Base-by-base conservation (phyloP, 352 stramenopile genomes). In the Halophytophthora polymorphica region DNA sequence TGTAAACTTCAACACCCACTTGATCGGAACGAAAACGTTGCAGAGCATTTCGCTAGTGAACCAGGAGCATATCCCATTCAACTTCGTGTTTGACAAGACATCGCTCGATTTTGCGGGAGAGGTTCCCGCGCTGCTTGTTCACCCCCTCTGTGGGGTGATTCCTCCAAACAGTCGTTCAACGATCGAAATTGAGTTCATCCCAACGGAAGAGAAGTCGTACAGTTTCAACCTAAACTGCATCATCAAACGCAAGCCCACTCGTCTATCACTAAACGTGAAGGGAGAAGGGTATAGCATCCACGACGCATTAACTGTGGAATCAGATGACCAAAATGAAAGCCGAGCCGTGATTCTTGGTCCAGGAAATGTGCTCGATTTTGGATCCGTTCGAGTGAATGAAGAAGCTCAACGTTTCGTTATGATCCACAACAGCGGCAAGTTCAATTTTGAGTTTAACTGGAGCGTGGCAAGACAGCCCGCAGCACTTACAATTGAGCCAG, bases 391-490 rank as follows among this genome's bases (percentile, higher is more conserved):
- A 29, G 72, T 97, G 19, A 91, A 97, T 48, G 88, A 97, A 41
- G 71, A 72, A 54, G 57, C 72, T 1, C 50, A 72, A 4, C 85
- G 83, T 11, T 71, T 53, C 0, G 60, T 98, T 3, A 67, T 81
- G 34, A 89, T 98, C 40, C 66, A 90, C 40, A 98, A 98, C 63
- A 74, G 62, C 1, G 93, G 93, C 31, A 98, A 98, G 54, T 98
- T 98, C 62, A 97, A 96, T 59, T 97, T 98, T 57, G 93, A 98
- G 37, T 98, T 97, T 52, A 77, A 78, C 22, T 96, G 90, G 78
- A 84, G 48, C 47, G 59, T 76, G 35, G 42, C 50, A 8, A 73
- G 71, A 44, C 60, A 69, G n/a, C 54, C 66, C 8, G 40, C 77
- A 6, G 66, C 69, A 18, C 56, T 93, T 12, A 57, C 56, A 3